Base-by-base conservation (phyloP, 1,284 basidiomycete species). In the Apiotrichum montevideense region DNA sequence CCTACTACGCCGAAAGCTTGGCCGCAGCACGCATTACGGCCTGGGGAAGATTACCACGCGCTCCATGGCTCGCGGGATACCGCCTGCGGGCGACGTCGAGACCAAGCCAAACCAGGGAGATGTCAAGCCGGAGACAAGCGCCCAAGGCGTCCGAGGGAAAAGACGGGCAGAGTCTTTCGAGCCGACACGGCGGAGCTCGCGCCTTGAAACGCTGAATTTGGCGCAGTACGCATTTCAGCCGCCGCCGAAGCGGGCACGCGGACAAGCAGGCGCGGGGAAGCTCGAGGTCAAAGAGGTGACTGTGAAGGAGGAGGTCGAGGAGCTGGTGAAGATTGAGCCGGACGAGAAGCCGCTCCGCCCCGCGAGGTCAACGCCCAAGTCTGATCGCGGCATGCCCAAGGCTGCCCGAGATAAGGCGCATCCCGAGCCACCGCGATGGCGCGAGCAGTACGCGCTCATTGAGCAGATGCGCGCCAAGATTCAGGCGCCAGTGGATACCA, bases 401-500 rank as follows among this genome's bases (percentile, higher is more conserved):
- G 41, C 82, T 77, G 53, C 53, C 32, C 32, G 62, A 21, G 21
- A 10, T 0, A 80, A 78, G 3, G 86, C 90, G 0, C 90, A 92
- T 69, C 85, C 87, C 0, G 80, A 84, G 1, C 91, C 91, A 5
- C 70, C 78, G 35, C 76, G 76, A 45, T 95, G 92, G 92, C 77
- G 78, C 51, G 85, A 88, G 59, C 82, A 83, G 13, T 95, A 92
- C 66, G 80, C 82, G 41, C 77, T 83, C 1, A 92, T 96, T 52
- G 84, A 85, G 67, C 80, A 81, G 51, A 93, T 94, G 88, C 81
- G 91, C 6, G 78, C 83, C 29, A 78, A 79, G 3, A 82, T 86
- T 35, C 77, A 82, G 0, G 92, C 92, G 0, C 90, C 93, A 0
- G 92, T 96, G 3, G 92, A 97, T 67, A 89, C 87, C 0, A 92